Conservation (phyloP, 2,329 filamentous ascomycete species). For the Myriosclerotinia curreyana region DNA sequence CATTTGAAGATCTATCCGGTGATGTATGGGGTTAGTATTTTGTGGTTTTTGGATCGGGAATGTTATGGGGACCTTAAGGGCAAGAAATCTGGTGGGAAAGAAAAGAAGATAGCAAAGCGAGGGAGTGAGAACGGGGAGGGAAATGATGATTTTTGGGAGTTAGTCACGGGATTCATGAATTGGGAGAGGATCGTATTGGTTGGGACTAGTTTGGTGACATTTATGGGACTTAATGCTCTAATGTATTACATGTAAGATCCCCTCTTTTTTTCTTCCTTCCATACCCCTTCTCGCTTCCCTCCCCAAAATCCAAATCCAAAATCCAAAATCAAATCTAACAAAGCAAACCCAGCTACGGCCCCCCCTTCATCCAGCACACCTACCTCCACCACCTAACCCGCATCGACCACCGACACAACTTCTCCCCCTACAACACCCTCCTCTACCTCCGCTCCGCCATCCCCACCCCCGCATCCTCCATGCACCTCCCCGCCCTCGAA, state of each 20-base stretch:
- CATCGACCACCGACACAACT: conserved; percentile 96
- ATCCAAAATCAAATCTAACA: conserved; percentile 8
- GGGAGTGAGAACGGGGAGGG: background rate
- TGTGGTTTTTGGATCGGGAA: conserved; percentile 74
- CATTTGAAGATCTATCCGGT: conserved; percentile 99
- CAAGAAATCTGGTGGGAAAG: conserved; percentile 44
- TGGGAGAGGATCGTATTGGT: conserved; percentile 44
- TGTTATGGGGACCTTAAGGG: conserved; percentile 61
- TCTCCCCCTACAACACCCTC: conserved; percentile 91
- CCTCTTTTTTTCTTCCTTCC: background rate
- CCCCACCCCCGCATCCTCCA: conserved; percentile 35
- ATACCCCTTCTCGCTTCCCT: no score
- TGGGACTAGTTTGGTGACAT: conserved; percentile 66
- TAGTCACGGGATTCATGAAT: conserved; percentile 25
- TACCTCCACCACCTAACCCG: conserved; percentile 90
- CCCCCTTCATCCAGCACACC: conserved; percentile 81
- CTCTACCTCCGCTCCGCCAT: conserved; percentile 79
- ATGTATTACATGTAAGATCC: conserved; percentile 71
- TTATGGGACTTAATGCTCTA: conserved; percentile 66
- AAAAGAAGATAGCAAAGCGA: background rate
- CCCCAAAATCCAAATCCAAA: background rate
- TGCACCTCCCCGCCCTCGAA: conserved; percentile 57
- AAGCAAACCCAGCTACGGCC: conserved; percentile 59
- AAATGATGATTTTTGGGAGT: conserved; percentile 11
- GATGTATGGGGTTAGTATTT: conserved; percentile 79